phyloP scores from a whole-genome alignment of 2,329 filamentous ascomycete species.

The Aspergillus sclerotialis region DNA sequence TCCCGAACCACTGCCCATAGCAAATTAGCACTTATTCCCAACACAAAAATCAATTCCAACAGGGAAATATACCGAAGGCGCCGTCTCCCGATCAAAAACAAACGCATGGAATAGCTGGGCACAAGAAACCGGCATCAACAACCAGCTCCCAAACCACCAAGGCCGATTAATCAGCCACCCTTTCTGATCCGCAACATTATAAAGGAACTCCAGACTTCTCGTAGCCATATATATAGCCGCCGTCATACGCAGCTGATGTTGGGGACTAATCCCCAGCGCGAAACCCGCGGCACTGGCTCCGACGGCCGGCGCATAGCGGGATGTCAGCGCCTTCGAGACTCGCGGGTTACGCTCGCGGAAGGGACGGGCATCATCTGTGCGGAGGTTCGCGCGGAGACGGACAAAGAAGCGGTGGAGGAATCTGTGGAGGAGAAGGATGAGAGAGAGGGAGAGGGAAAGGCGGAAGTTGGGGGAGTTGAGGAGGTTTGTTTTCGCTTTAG shows the following conservation, averaged over 20 bases:
- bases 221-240: constrained; percentile 77
- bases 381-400: constrained; percentile 68
- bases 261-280: constrained; percentile 69
- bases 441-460: constrained; percentile 73
- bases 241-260: constrained; percentile 65
- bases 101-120: constrained; percentile 71
- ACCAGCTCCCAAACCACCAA: constrained; percentile 79
- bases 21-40: too few relatives aligned
- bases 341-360: constrained; percentile 79
- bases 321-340: constrained; percentile 68
- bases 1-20: constrained; percentile 51
- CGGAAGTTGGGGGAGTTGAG: constrained; percentile 61
- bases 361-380: constrained; percentile 69
- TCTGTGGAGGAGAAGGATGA: constrained; percentile 81
- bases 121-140: constrained; percentile 68
- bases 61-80: constrained; percentile 48
- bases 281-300: constrained; percentile 83
- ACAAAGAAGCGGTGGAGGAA: constrained; percentile 85
- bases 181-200: constrained; percentile 73
- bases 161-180: constrained; percentile 63
- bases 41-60: too few relatives aligned
- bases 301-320: constrained; percentile 76
- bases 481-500: not conserved
- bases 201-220: constrained; percentile 75
- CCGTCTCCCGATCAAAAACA: constrained; percentile 69